A percentile compares a stretch with the other conserved stretches of the same genome.
phyloP scores from a whole-genome alignment of 2,329 filamentous ascomycete genomes.

The Ceratocystis diversiconidia region DNA sequence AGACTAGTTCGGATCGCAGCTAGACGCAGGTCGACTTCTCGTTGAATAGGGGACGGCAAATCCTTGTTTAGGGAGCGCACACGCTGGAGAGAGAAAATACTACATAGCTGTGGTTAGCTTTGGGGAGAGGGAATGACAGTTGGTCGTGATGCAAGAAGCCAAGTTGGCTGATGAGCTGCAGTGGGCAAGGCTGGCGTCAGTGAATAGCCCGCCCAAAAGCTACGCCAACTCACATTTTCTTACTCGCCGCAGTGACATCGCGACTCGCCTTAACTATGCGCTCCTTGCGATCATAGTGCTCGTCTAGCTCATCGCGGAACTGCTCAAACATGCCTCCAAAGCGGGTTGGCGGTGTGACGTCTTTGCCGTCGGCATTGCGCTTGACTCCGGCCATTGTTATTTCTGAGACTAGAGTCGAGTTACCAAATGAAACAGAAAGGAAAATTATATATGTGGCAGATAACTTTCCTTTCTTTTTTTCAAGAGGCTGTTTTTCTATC shows the following conservation, averaged over 20 bases:
- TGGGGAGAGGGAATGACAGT: not conserved
- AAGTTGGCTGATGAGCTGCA: not conserved
- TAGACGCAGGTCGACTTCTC: conserved; percentile 56
- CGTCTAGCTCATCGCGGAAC: conserved; percentile 78
- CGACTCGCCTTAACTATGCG: conserved; percentile 78
- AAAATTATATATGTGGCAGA: not conserved
- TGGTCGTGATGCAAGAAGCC: not conserved
- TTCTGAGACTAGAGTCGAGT: no score
- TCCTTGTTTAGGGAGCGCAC: conserved; percentile 47
- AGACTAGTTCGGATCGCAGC: conserved; percentile 59
- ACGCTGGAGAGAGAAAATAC: conserved; percentile 30
- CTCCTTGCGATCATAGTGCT: conserved; percentile 87
- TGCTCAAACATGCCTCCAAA: conserved; percentile 67
- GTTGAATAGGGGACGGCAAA: conserved; percentile 53
- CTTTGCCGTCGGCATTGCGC: conserved; percentile 39
- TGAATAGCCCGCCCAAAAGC: not conserved
- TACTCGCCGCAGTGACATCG: conserved; percentile 86
- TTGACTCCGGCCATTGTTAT: conserved; percentile 30
- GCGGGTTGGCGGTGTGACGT: conserved; percentile 20
- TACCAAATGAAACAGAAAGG: not conserved
- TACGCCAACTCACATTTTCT: conserved; percentile 62
- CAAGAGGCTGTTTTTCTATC: not conserved
- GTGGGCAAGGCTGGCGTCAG: not conserved
- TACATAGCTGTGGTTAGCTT: conserved; percentile 17
- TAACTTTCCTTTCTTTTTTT: not conserved